phyloP scores from a whole-genome alignment of 257 asterid species.

The Salvia hispanica region DNA sequence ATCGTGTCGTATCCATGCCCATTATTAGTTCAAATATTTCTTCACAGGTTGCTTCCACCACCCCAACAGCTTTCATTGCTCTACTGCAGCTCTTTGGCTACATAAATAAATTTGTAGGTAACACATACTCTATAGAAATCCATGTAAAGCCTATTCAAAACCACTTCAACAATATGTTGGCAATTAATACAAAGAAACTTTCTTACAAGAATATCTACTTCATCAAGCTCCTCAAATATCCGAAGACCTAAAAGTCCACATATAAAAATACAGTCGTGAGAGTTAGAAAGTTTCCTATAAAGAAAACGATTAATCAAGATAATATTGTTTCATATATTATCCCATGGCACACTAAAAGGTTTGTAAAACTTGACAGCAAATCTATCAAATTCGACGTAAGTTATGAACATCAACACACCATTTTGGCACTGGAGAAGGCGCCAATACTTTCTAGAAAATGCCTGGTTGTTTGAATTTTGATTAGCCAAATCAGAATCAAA shows the following conservation, averaged over 20 bases:
- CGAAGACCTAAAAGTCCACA: slow-evolving; percentile 78
- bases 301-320: slow-evolving; percentile 23
- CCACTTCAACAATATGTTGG: neutral
- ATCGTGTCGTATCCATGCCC: slow-evolving; percentile 97
- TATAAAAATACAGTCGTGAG: slow-evolving; percentile 13
- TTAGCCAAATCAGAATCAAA: slow-evolving; percentile 79
- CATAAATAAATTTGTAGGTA: slow-evolving; percentile 40
- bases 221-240: slow-evolving; percentile 97
- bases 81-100: slow-evolving; percentile 99
- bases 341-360: slow-evolving; percentile 3
- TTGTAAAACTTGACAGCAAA: slow-evolving; percentile 1
- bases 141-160: slow-evolving; percentile 28
- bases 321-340: slow-evolving; percentile 16
- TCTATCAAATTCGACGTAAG: slow-evolving; percentile 21
- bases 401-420: slow-evolving; percentile 50
- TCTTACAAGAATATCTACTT: slow-evolving; percentile 93
- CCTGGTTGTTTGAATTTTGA: slow-evolving; percentile 78
- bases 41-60: slow-evolving; percentile 96
- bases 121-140: slow-evolving; percentile 19
- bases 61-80: slow-evolving; percentile 99
- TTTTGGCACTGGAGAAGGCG: slow-evolving; percentile 99
- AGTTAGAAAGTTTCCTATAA: slow-evolving; percentile 23
- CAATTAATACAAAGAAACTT: slow-evolving; percentile 17
- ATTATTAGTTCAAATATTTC: slow-evolving; percentile 92
- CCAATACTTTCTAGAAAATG: slow-evolving; percentile 93